Conservation (phyloP, 1,284 basidiomycete genomes). For the Trichosporon ovoides region DNA sequence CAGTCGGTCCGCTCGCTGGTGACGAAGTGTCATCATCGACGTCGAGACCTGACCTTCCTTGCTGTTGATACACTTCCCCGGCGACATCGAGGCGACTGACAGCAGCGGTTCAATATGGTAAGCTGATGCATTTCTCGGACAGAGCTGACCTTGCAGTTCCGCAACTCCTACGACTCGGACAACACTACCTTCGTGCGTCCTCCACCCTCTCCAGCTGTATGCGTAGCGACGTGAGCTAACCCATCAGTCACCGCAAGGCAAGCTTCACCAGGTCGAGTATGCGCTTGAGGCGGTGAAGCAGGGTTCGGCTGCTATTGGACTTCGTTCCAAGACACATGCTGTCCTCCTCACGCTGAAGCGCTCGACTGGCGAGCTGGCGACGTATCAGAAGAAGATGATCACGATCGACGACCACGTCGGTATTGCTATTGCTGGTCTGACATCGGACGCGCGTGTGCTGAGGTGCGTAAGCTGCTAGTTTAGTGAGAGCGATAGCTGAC, state of each 20-base stretch:
- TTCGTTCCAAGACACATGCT: slow-evolving; percentile 92
- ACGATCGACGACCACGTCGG: slow-evolving; percentile 99
- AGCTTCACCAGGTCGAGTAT: slow-evolving; percentile 85
- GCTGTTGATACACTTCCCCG: slow-evolving; percentile 1
- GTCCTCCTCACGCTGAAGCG: slow-evolving; percentile 93
- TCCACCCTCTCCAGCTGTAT: background rate
- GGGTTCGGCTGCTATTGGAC: slow-evolving; percentile 93
- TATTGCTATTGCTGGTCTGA: slow-evolving; percentile 96
- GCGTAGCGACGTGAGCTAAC: background rate
- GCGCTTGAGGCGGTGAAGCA: slow-evolving; percentile 99
- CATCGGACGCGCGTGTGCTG: slow-evolving; percentile 93
- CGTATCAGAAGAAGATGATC: slow-evolving; percentile 99
- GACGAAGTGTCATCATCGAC: slow-evolving; percentile 12
- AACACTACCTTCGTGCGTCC: slow-evolving; percentile 53
- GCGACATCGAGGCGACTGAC: background rate
- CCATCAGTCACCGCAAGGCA: slow-evolving; percentile 44
- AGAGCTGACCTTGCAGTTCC: slow-evolving; percentile 56
- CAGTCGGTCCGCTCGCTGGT: background rate
- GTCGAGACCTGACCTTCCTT: slow-evolving; percentile 1
- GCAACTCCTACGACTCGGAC: slow-evolving; percentile 20
- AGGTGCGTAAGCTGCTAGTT: slow-evolving; percentile 57
- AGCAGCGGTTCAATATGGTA: slow-evolving; percentile 20
- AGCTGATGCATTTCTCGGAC: background rate
- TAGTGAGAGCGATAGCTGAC: background rate
- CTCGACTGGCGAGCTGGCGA: slow-evolving; percentile 96